Evolutionary conservation across 2,329 filamentous ascomycete genomes (phyloP).

Genomic region (Penicillium oxalicum): DNA sequence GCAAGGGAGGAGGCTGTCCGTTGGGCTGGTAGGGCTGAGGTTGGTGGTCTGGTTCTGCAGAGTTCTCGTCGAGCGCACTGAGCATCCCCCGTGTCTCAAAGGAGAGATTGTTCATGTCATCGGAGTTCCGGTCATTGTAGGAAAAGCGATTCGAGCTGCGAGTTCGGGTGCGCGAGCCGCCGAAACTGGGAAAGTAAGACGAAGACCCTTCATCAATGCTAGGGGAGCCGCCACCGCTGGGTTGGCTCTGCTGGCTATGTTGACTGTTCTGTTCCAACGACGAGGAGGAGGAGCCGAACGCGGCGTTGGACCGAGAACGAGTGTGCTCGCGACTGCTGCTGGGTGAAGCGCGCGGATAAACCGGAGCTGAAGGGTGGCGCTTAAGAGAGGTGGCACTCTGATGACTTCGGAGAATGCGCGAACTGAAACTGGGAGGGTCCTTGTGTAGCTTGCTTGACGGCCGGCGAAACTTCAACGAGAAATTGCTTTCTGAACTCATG

Average conservation of each 20-base stretch:
- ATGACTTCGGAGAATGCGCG: conserved; percentile 39
- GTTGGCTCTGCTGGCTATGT: conserved; percentile 16
- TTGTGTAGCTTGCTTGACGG: conserved; percentile 42
- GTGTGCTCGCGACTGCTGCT: conserved; percentile 37
- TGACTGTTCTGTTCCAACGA: conserved; percentile 35
- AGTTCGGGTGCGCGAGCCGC: conserved; percentile 28
- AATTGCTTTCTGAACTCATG: conserved; percentile 33
- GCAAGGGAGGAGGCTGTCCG: conserved; percentile 39
- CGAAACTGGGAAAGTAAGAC: conserved; percentile 23
- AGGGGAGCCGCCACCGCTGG: conserved; percentile 37
- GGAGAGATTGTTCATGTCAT: conserved; percentile 43
- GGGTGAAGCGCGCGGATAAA: conserved; percentile 40
- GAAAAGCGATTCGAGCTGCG: conserved; percentile 32
- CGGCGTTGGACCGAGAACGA: conserved; percentile 41
- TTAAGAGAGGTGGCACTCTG: conserved; percentile 41
- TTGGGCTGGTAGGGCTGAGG: conserved; percentile 35
- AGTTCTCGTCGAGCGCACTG: conserved; percentile 39
- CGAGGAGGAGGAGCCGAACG: conserved; percentile 44
- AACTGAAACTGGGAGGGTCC: conserved; percentile 39
- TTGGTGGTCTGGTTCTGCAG: conserved; percentile 27
- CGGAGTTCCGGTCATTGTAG: conserved; percentile 35
- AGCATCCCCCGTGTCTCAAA: conserved; percentile 40
- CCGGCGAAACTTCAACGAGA: conserved; percentile 37
- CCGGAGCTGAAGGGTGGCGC: conserved; percentile 43
- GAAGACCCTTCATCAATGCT: conserved; percentile 27